These are phyloP conservation scores for Ploettnerulaceae sp. DNA, from an alignment of 2,329 filamentous ascomycete genomes.

Conservation along the genomic window DNA sequence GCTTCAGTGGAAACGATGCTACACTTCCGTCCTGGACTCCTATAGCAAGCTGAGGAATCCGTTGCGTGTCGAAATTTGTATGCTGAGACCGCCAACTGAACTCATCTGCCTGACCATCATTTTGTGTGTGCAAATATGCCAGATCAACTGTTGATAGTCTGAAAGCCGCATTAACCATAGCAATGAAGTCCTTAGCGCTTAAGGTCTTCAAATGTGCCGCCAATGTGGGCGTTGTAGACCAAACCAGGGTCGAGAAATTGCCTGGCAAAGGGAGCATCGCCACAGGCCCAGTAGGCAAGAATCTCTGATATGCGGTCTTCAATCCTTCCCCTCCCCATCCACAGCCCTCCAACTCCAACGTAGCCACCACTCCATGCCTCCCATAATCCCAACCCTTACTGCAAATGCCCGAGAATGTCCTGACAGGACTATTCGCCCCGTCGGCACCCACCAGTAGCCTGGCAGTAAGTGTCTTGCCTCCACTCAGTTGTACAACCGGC, in stretches of 20 bases:
- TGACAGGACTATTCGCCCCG: conserved; percentile 89
- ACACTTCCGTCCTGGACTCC: conserved; percentile 73
- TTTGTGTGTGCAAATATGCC: conserved; percentile 69
- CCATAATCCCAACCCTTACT: conserved; percentile 91
- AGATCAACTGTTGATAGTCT: conserved; percentile 75
- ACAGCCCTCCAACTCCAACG: conserved; percentile 64
- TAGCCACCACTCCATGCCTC: conserved; percentile 86
- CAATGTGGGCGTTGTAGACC: conserved; percentile 82
- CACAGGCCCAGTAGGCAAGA: conserved; percentile 86
- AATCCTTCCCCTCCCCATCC: conserved; percentile 49
- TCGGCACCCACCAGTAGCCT: conserved; percentile 88
- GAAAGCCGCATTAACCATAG: conserved; percentile 92
- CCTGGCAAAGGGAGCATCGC: conserved; percentile 87
- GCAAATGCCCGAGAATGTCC: conserved; percentile 80
- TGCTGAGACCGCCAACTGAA: conserved; percentile 77
- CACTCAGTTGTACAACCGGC: conserved; percentile 74
- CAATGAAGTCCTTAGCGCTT: conserved; percentile 65
- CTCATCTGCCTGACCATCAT: conserved; percentile 62
- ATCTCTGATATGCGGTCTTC: conserved; percentile 89
- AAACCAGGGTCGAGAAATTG: conserved; percentile 79
- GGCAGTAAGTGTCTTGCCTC: conserved; percentile 63
- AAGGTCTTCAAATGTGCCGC: conserved; percentile 77
- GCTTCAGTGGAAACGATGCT: conserved; percentile 84
- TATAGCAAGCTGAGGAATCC: conserved; percentile 61
- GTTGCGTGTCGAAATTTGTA: conserved; percentile 49